A percentile compares a stretch with the other conserved stretches of the same genome.
These are phyloP conservation scores for Adiantum capillusveneris DNA, from an alignment of 75 land plant species.

Conservation along the genomic window DNA sequence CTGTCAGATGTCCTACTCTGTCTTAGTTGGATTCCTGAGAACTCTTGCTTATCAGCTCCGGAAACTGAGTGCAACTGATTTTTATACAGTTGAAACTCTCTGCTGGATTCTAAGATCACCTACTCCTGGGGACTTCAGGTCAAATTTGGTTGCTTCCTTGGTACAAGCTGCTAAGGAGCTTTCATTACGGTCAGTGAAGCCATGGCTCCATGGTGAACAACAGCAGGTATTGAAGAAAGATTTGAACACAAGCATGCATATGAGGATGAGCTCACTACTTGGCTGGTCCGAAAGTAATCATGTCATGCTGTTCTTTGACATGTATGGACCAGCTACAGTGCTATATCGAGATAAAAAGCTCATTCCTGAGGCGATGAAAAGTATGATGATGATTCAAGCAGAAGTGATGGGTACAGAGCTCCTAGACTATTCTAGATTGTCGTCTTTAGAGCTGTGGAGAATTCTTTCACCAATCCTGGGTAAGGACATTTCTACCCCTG, in stretches of 20 bases:
- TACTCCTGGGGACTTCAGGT: slow-evolving; percentile 12
- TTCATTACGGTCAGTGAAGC: slow-evolving; percentile 22
- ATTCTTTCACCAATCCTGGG: slow-evolving; percentile 19
- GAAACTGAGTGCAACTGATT: slow-evolving; percentile 11
- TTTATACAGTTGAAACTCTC: slow-evolving; percentile 12
- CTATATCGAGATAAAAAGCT: slow-evolving; percentile 14
- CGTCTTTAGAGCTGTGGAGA: slow-evolving; percentile 16
- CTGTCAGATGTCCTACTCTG: slow-evolving; percentile 12
- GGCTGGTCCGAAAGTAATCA: slow-evolving; percentile 29
- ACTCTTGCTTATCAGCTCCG: slow-evolving; percentile 17
- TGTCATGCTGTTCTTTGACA: slow-evolving; percentile 19
- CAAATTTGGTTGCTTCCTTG: slow-evolving; percentile 10
- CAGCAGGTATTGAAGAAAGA: slow-evolving; percentile 4
- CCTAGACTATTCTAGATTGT: slow-evolving; percentile 14
- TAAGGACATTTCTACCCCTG: slow-evolving; percentile 2
- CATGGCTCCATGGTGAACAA: slow-evolving; percentile 24
- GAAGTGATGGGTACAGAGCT: slow-evolving; percentile 1
- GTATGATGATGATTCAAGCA: slow-evolving; percentile 8
- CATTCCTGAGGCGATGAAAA: slow-evolving; percentile 11
- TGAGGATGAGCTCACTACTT: slow-evolving; percentile 10
- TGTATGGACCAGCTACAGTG: slow-evolving; percentile 7
- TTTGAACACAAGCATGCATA: slow-evolving; percentile 8
- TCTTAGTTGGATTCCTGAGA: slow-evolving; percentile 14
- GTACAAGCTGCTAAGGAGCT: slow-evolving; percentile 15
- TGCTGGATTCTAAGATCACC: slow-evolving; percentile 6